These are phyloP conservation scores for Hygrocybe punicea DNA, from an alignment of 768 basidiomycete genomes.

Conservation along the genomic window DNA sequence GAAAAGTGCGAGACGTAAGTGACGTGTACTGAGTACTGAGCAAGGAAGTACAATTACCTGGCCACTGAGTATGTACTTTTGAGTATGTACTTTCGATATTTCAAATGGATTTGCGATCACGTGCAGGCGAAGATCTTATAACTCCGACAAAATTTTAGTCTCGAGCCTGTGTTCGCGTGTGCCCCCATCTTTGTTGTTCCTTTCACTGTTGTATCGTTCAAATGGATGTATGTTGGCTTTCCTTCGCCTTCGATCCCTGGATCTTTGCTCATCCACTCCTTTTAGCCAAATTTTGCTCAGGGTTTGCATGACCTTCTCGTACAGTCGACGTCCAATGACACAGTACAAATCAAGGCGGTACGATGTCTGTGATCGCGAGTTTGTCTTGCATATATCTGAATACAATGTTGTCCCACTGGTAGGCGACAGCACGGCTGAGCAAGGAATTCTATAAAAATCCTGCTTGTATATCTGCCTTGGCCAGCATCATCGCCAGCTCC, in stretches of 20 bases:
- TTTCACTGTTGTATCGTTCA: conserved; percentile 17
- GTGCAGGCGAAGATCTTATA: not conserved
- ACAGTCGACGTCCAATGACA: conserved; percentile 86
- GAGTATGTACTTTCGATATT: not conserved
- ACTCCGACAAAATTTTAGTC: conserved; percentile 6
- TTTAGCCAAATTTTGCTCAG: conserved; percentile 70
- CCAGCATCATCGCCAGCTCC: conserved; percentile 78
- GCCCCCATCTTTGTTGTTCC: conserved; percentile 24
- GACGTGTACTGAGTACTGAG: too few species aligned
- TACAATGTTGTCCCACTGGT: conserved; percentile 7
- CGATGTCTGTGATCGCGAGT: conserved; percentile 29
- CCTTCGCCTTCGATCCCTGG: not conserved
- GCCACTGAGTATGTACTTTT: not conserved
- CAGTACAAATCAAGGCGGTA: conserved; percentile 83
- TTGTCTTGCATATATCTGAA: conserved; percentile 8
- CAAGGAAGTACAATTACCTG: too few species aligned
- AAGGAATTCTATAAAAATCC: conserved; percentile 91
- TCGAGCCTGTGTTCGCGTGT: not conserved
- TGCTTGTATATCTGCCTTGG: conserved; percentile 85
- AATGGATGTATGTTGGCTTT: conserved; percentile 49
- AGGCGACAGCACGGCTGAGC: conserved; percentile 92
- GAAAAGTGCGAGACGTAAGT: too few species aligned
- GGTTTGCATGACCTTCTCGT: conserved; percentile 80
- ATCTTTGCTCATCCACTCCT: conserved; percentile 19
- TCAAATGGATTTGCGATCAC: not conserved